Evolutionary conservation across 2,329 filamentous ascomycete genomes (phyloP).

Genomic region (Curvularia lunata): DNA sequence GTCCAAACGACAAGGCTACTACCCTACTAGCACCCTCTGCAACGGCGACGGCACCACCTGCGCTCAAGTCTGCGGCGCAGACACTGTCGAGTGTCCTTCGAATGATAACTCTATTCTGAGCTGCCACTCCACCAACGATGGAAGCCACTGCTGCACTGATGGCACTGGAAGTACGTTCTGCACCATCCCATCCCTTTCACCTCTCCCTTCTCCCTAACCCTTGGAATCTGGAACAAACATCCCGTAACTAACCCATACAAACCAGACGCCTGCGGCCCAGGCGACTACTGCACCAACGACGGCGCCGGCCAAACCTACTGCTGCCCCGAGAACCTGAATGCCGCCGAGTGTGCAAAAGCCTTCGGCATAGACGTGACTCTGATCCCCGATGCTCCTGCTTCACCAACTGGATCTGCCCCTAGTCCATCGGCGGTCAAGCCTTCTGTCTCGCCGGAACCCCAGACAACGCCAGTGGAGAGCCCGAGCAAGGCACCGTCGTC

Average conservation of each 20-base stretch:
- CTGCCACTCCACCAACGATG: background rate
- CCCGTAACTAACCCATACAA: conserved; percentile 10
- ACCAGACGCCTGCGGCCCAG: conserved; percentile 65
- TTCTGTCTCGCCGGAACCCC: no score
- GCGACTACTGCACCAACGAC: conserved; percentile 69
- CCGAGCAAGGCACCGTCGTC: background rate
- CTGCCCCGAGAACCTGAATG: conserved; percentile 63
- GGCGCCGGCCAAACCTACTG: conserved; percentile 61
- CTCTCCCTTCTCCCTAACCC: no score
- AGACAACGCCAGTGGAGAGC: no score
- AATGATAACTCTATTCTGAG: background rate
- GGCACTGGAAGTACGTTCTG: conserved; percentile 3
- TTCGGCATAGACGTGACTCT: background rate
- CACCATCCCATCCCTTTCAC: no score
- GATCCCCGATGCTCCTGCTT: background rate
- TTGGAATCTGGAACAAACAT: background rate
- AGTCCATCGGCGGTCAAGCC: no score
- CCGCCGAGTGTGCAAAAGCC: conserved; percentile 60
- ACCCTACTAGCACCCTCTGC: background rate
- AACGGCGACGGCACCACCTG: background rate
- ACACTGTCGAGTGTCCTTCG: background rate
- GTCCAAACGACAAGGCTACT: conserved; percentile 6
- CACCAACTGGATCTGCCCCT: no score
- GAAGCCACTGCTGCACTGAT: conserved; percentile 1
- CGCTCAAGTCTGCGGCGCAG: background rate